Evolutionary conservation across 192 early-diverging fungal species (phyloP), one percentile per base, ranked within the genome.

Genomic region (Gonapodya prolifera): DNA sequence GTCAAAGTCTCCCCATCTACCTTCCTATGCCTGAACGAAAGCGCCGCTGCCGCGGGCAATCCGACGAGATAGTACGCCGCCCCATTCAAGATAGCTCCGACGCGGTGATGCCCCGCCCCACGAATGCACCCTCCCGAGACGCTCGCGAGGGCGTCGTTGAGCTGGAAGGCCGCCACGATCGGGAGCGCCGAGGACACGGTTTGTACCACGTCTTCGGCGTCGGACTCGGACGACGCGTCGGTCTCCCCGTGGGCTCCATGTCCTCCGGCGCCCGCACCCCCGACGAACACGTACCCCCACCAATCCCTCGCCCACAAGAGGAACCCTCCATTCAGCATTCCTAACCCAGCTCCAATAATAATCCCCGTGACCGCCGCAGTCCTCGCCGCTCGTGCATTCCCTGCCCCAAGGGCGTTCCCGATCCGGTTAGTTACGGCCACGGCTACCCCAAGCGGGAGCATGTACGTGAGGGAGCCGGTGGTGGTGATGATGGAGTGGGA

Each of bases 401-500:
- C 45, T n/a, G 45, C 45, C 13, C 45, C 45, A n/a, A 69, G 45
- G 45, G 8, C 79, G 75, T 89, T 88, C 2, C 89, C 89, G 0
- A 88, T 83, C 0, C 83, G 86, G 32, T 84, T 89, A 35, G 85
- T 83, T 1, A 86, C 79, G 1, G 85, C 86, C n/a, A 91, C 80
- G 71, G 84, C 84, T 23, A 89, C 76, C 28, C 89, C 89, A 45
- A 86, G 84, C 1, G 88, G 79, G 1, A 91, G 2, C 45, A 85
- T 84, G 81, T 87, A 91, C 0, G 85, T 78, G 30, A 86, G 79
- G 8, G 84, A 82, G 32, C 80, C 82, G 0, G 88, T 86, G 35
- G 87, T 91, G 69, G 88, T 79, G 32, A 88, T 81, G n/a, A 91
- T 84, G 75, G 82, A 83, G 75, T 91, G 89, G 1, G 88, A 86